phyloP scores from a whole-genome alignment of 805 yeast species.

The Debaryomyces tyrocola region DNA sequence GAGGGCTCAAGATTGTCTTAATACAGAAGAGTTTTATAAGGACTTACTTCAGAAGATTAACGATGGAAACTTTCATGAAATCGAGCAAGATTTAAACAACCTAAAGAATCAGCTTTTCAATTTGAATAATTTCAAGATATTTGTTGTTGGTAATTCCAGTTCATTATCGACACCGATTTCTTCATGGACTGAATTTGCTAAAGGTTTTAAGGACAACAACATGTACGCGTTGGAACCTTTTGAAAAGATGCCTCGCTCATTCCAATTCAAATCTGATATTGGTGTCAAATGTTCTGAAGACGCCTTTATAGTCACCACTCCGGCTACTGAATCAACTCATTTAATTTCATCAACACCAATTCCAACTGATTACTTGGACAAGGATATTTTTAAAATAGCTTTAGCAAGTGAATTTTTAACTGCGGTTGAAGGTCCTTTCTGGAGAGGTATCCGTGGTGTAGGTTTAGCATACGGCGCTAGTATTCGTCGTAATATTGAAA shows the following conservation, averaged over 20 bases:
- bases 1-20: slow-evolving; percentile 64
- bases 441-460: slow-evolving; percentile 94
- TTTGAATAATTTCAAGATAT: slow-evolving; percentile 59
- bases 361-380: slow-evolving; percentile 46
- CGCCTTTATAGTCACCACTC: slow-evolving; percentile 68
- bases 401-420: slow-evolving; percentile 75
- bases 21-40: slow-evolving; percentile 58
- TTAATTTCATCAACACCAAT: slow-evolving; percentile 59
- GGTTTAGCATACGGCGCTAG: slow-evolving; percentile 92
- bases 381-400: slow-evolving; percentile 67
- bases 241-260: slow-evolving; percentile 48
- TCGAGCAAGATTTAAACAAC: slow-evolving; percentile 50
- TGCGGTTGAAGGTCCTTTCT: slow-evolving; percentile 93
- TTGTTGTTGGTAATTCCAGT: slow-evolving; percentile 68
- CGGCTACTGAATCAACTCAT: slow-evolving; percentile 83
- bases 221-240: slow-evolving; percentile 11
- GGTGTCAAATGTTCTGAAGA: slow-evolving; percentile 54
- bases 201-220: slow-evolving; percentile 17
- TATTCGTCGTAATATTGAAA: slow-evolving; percentile 57
- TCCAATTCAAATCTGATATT: slow-evolving; percentile 50
- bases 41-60: slow-evolving; percentile 46
- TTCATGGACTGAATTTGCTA: slow-evolving; percentile 50
- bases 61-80: slow-evolving; percentile 49
- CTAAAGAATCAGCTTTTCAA: slow-evolving; percentile 55
- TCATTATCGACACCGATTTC: slow-evolving; percentile 56